These are phyloP conservation scores for Caulochytrium protostelioides DNA, from an alignment of 371 early-diverging fungal genomes.

Conservation along the genomic window DNA sequence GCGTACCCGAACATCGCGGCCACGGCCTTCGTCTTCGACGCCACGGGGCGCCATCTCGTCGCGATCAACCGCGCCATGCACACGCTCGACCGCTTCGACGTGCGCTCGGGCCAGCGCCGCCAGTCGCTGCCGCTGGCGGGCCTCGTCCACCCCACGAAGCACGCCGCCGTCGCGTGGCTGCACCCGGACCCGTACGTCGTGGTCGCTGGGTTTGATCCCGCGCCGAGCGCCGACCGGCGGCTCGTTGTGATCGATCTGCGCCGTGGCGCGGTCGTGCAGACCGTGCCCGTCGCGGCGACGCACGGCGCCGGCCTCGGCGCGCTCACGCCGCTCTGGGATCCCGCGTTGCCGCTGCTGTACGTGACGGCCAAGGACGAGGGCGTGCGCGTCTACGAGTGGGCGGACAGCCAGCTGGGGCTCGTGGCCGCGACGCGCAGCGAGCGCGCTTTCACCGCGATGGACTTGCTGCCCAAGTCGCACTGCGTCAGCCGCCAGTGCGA, in stretches of 20 bases:
- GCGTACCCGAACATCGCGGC: too few species aligned
- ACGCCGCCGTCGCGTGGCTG: too few species aligned
- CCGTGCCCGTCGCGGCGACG: background rate
- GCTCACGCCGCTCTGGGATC: conserved; percentile 9
- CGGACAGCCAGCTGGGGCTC: conserved; percentile 1
- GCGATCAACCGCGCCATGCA: too few species aligned
- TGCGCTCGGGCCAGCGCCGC: too few species aligned
- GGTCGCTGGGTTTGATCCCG: conserved; percentile 8
- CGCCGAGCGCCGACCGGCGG: too few species aligned
- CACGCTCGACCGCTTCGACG: too few species aligned
- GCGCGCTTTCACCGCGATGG: conserved; percentile 2
- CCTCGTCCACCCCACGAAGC: too few species aligned
- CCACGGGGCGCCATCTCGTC: too few species aligned
- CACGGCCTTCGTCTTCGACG: too few species aligned
- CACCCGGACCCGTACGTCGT: conserved; percentile 6
- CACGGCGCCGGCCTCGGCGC: conserved; percentile 3
- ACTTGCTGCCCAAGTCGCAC: conserved; percentile 5
- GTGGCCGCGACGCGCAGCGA: conserved; percentile 3
- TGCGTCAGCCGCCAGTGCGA: conserved; percentile 9
- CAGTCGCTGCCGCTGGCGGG: too few species aligned
- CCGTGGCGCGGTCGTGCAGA: too few species aligned
- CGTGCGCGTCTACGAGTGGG: conserved; percentile 7
- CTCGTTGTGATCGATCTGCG: too few species aligned
- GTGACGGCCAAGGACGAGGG: conserved; percentile 8
- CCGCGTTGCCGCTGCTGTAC: conserved; percentile 10